These are phyloP conservation scores for Myrica gale DNA, from an alignment of 306 rosid genomes.

Conservation along the genomic window DNA sequence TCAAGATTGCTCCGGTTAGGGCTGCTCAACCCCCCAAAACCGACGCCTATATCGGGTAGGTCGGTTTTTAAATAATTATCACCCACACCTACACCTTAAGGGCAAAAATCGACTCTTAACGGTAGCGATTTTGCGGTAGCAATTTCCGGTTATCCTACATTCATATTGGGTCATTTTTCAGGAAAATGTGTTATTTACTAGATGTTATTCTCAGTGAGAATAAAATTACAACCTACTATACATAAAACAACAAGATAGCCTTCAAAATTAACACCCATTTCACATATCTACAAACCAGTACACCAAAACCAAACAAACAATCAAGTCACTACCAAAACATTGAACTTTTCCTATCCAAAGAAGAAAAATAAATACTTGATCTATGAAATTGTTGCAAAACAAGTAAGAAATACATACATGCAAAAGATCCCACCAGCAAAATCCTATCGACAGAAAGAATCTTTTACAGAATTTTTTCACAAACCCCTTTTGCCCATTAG, in stretches of 20 bases:
- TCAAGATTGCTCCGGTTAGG: too few relatives aligned
- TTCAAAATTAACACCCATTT: conserved; percentile 5
- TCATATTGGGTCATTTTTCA: too few relatives aligned
- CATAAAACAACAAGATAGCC: not conserved
- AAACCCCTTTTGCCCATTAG: not conserved
- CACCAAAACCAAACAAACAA: conserved; percentile 6
- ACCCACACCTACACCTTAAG: too few relatives aligned
- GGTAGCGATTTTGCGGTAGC: too few relatives aligned
- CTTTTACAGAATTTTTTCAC: not conserved
- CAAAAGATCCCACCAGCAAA: conserved; percentile 85
- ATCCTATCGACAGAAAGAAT: conserved; percentile 37
- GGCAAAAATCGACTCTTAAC: too few relatives aligned
- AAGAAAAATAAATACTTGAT: not conserved
- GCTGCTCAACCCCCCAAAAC: too few relatives aligned
- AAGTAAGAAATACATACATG: conserved; percentile 45
- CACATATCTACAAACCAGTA: conserved; percentile 35
- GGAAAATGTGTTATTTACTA: not conserved
- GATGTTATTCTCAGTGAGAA: not conserved
- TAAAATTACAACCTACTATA: not conserved
- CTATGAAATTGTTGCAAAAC: not conserved
- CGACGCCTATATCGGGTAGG: too few relatives aligned
- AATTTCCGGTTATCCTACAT: too few relatives aligned
- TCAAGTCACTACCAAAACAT: conserved; percentile 1
- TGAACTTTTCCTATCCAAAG: not conserved
- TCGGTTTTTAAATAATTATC: too few relatives aligned